phyloP scores from a whole-genome alignment of 805 yeast species.

The Monosporozyma aerobia region DNA sequence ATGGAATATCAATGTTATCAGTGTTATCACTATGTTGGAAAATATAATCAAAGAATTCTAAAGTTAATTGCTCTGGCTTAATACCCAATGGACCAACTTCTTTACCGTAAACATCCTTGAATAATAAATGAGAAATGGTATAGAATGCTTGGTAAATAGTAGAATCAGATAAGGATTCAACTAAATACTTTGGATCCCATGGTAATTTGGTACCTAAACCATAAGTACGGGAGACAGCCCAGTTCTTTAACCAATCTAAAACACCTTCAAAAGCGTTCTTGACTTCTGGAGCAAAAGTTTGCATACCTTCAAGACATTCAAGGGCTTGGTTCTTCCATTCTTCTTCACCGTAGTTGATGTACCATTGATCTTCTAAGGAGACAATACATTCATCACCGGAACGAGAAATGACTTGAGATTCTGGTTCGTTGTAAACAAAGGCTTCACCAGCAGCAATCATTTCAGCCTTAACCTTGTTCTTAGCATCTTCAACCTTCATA shows the following conservation, averaged over 20 bases:
- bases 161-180: slow-evolving; percentile 92
- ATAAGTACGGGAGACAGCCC: slow-evolving; percentile 96
- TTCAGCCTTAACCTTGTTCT: slow-evolving; percentile 77
- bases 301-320: slow-evolving; percentile 68
- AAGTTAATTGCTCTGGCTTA: slow-evolving; percentile 77
- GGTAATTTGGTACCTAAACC: slow-evolving; percentile 94
- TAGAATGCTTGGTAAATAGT: slow-evolving; percentile 93
- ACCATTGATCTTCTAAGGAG: slow-evolving; percentile 98
- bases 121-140: slow-evolving; percentile 80
- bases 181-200: slow-evolving; percentile 90
- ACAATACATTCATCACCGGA: slow-evolving; percentile 96
- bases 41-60: slow-evolving; percentile 85
- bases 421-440: slow-evolving; percentile 91
- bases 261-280: slow-evolving; percentile 89
- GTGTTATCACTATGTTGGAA: slow-evolving; percentile 61
- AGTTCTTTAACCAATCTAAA: slow-evolving; percentile 90
- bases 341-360: slow-evolving; percentile 92
- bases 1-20: slow-evolving; percentile 48
- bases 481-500: slow-evolving; percentile 83
- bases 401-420: slow-evolving; percentile 79
- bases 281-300: slow-evolving; percentile 73
- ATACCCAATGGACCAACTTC: slow-evolving; percentile 65
- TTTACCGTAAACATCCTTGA: slow-evolving; percentile 76
- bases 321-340: slow-evolving; percentile 74
- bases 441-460: slow-evolving; percentile 70